Evolutionary conservation across 2,329 filamentous ascomycete species (phyloP), one percentile per base, ranked within the genome.

Genomic region (Thelonectria discophora): DNA sequence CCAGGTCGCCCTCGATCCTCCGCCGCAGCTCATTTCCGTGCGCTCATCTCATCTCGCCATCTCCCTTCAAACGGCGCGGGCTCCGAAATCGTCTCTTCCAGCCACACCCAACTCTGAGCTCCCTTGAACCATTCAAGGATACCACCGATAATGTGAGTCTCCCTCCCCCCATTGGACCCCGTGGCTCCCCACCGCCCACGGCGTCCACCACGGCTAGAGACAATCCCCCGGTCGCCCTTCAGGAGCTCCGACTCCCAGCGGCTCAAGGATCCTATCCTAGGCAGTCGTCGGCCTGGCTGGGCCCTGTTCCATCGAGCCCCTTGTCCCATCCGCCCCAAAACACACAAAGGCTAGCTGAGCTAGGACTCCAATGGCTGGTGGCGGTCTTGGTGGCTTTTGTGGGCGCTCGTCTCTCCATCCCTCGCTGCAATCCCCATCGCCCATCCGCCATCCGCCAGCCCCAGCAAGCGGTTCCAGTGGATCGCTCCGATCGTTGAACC

Each of bases 401-500:
- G 58, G 55, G 69, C 62, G 58, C 52, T 58, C 42, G 45, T 18
- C 51, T 51, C 6, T n/a, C n/a, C n/a, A n/a, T n/a, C 9, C 56
- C 47, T 49, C 54, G 49, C 24, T 45, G 51, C 51, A 45, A 55
- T 49, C 56, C 32, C 57, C 49, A 58, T 53, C 20, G 18, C 34
- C 27, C 51, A 49, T 47, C 46, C 45, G 39, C 46, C 58, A 52
- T 27, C 45, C 42, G n/a, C 58, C 43, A 39, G 37, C 48, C 39
- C 43, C 48, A 27, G 43, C 51, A 43, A 57, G 57, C 59, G 55
- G 43, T n/a, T 55, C 55, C 59, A 62, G 68, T 70, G 68, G 68
- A 70, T 65, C 68, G 50, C 58, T 63, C 66, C 64, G 51, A 64
- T 69, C 58, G 45, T 62, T 69, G 64, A 71, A 70, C 67, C 69